Evolutionary conservation across 169 alveolate species (phyloP), one percentile per base, ranked within the genome.

Genomic region (Cytauxzoon felis): DNA sequence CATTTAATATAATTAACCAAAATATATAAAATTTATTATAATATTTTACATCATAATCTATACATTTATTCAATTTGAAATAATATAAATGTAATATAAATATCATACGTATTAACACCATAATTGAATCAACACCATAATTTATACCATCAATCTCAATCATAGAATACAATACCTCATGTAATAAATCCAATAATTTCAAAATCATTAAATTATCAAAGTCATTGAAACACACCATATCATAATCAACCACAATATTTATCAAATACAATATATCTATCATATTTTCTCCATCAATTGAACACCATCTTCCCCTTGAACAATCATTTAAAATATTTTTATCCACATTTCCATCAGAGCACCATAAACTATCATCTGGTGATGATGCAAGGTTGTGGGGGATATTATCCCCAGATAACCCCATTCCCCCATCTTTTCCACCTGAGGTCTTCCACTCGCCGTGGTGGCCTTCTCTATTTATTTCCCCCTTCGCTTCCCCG

Each of bases 61-160:
- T 0, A 36, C 23, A 1, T 68, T 68, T 49, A 34, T 27, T 43
- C 9, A 5, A 1, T 47, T 1, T 51, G 63, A 26, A 57, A 51
- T 57, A 66, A 40, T 66, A 32, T 5, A 66, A 0, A 30, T 66
- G 67, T 40, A 57, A 53, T 9, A 66, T 51, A 26, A 66, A 54
- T 6, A 66, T 24, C 24, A 32, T 40, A 5, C 78, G 7, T 13
- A 13, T 38, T 38, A 38, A n/a, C 45, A 38, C 19, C 45, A 13
- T 38, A 13, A 38, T 38, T 38, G 45, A 13, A 38, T 38, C 13
- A 38, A 38, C 13, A 13, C 13, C 45, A 38, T n/a, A 13, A 38
- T n/a, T 38, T 38, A n/a, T n/a, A 38, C 13, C 19, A 38, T 38
- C 13, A 13, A 13, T n/a, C 13, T 38, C 13, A 13, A 38, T 13